phyloP scores from a whole-genome alignment of 2,329 filamentous ascomycete genomes.

The Xylariaceae sp. region DNA sequence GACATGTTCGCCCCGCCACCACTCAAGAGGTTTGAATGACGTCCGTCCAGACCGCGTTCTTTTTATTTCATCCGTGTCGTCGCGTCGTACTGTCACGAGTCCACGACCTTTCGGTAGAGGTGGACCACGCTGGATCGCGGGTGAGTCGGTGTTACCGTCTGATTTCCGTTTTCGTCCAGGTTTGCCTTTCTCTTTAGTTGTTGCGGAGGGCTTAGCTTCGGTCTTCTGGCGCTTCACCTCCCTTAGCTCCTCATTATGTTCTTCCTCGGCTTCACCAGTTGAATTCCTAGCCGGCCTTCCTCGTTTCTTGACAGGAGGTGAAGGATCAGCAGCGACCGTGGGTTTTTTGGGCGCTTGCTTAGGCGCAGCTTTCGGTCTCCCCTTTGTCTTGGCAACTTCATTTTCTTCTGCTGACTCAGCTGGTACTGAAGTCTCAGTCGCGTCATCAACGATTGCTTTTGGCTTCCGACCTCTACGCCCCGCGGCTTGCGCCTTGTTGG shows the following conservation, averaged over 20 bases:
- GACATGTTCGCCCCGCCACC: conserved; percentile 80
- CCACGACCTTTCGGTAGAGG: conserved; percentile 54
- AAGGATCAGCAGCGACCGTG: conserved; percentile 6
- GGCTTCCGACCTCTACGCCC: conserved; percentile 27
- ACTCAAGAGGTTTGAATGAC: conserved; percentile 74
- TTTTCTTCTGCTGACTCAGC: conserved; percentile 20
- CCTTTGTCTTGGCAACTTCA: conserved; percentile 25
- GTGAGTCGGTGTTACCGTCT: conserved; percentile 43
- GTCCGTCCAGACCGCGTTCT: conserved; percentile 73
- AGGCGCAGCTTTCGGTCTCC: conserved; percentile 23
- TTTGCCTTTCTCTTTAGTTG: conserved; percentile 28
- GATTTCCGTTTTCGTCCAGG: conserved; percentile 35
- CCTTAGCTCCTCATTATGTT: conserved; percentile 18
- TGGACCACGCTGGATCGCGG: conserved; percentile 48
- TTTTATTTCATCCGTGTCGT: conserved; percentile 47
- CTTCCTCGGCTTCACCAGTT: conserved; percentile 17
- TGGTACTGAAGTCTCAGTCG: conserved; percentile 12
- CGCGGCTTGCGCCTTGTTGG: conserved; percentile 22
- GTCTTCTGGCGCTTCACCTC: conserved; percentile 25
- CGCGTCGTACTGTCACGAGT: conserved; percentile 49
- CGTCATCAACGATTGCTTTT: conserved; percentile 19
- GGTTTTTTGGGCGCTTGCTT: conserved; percentile 14
- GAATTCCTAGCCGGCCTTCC: conserved; percentile 21
- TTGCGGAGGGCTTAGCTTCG: conserved; percentile 16
- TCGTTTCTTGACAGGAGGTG: conserved; percentile 21